Evolutionary conservation across 257 asterid species (phyloP).

Genomic region (Forsythia viridissima): DNA sequence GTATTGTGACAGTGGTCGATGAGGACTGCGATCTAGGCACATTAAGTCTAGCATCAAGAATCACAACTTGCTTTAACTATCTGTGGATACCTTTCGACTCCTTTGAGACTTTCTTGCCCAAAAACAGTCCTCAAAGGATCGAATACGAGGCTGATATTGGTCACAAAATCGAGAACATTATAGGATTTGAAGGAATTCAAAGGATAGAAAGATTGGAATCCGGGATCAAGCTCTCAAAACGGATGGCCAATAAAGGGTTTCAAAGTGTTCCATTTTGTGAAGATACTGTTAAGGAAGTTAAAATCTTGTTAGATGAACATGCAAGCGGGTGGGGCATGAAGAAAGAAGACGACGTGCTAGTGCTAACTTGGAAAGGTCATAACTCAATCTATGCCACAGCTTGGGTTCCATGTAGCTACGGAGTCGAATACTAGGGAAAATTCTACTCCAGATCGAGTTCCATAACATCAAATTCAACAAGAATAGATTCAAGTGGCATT

Average conservation of each 20-base stretch:
- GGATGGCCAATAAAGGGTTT: constrained; percentile 59
- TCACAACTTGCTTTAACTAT: constrained; percentile 65
- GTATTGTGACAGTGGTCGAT: constrained; percentile 52
- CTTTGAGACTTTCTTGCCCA: constrained; percentile 74
- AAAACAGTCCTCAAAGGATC: constrained; percentile 54
- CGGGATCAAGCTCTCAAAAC: constrained; percentile 35
- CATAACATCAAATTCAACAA: not conserved
- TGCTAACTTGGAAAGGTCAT: constrained; percentile 88
- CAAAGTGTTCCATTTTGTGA: constrained; percentile 51
- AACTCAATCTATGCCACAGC: constrained; percentile 59
- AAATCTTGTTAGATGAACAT: constrained; percentile 61
- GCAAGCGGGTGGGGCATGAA: constrained; percentile 96
- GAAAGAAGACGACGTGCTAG: constrained; percentile 64
- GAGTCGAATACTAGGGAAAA: not conserved
- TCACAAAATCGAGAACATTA: constrained; percentile 65
- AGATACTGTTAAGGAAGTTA: constrained; percentile 61
- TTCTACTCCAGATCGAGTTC: not conserved
- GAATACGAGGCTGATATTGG: constrained; percentile 73
- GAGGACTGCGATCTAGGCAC: constrained; percentile 64
- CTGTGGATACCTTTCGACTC: constrained; percentile 86
- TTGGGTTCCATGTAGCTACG: constrained; percentile 50
- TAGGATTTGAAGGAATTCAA: constrained; percentile 57
- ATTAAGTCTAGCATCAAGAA: constrained; percentile 45
- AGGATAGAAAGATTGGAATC: constrained; percentile 66
- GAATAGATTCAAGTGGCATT: not conserved